Percentiles rank a stretch among this genome's conserved stretches.
phyloP scores from a whole-genome alignment of 208 protist genomes.

The Leishmania tarentolae region DNA sequence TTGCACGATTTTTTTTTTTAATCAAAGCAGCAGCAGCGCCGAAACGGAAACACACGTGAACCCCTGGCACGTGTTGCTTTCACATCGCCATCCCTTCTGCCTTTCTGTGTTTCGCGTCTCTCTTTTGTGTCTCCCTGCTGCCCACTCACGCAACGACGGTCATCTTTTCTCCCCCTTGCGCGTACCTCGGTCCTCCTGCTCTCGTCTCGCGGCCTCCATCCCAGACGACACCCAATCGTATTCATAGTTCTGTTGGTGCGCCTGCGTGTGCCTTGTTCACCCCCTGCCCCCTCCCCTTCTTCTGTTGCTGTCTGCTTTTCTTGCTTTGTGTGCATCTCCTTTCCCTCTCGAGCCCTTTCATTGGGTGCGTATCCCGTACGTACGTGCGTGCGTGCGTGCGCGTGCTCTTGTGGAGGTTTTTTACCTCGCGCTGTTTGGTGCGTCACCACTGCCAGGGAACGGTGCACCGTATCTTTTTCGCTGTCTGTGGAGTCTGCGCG shows the following conservation, averaged over 20 bases:
- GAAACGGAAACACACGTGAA: background rate
- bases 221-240: background rate
- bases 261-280: background rate
- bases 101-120: background rate
- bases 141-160: background rate
- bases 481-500: background rate
- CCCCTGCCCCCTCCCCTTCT: background rate
- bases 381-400: background rate
- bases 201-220: background rate
- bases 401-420: background rate
- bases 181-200: background rate
- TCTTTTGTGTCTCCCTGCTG: background rate
- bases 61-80: background rate
- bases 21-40: background rate
- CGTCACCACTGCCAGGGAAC: background rate
- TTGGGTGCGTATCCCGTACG: slow-evolving; percentile 7
- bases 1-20: background rate
- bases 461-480: background rate
- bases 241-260: background rate
- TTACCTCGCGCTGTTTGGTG: background rate
- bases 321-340: background rate
- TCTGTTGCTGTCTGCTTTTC: background rate
- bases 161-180: background rate
- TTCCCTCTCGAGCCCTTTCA: background rate
- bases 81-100: background rate